Percentiles rank a stretch among this genome's conserved stretches.
These are phyloP conservation scores for Piper longum DNA, from an alignment of 164 flowering plant genomes.

Conservation along the genomic window DNA sequence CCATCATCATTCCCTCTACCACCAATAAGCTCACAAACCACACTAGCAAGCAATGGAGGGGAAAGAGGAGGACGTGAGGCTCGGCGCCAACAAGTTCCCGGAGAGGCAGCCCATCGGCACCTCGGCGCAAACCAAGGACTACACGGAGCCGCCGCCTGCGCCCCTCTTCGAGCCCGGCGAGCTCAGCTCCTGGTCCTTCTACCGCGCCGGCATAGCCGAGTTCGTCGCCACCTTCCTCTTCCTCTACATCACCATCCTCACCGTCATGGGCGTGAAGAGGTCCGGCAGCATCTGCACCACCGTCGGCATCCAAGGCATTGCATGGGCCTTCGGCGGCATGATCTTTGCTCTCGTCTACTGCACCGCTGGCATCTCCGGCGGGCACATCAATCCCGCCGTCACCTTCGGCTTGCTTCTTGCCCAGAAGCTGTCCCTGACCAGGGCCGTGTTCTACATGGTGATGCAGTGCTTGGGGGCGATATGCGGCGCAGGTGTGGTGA, in stretches of 20 bases:
- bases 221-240: constrained; percentile 73
- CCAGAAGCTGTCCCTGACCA: constrained; percentile 54
- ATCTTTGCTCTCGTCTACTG: constrained; percentile 82
- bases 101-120: constrained; percentile 31
- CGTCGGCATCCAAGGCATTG: constrained; percentile 56
- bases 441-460: constrained; percentile 68
- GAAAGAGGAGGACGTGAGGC: constrained; percentile 19
- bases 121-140: constrained; percentile 43
- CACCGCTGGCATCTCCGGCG: constrained; percentile 88
- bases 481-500: constrained; percentile 76
- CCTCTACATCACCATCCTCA: constrained; percentile 49
- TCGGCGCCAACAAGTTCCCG: constrained; percentile 20
- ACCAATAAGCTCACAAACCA: no score
- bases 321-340: constrained; percentile 61
- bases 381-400: constrained; percentile 81
- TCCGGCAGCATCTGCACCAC: constrained; percentile 28
- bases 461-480: constrained; percentile 86
- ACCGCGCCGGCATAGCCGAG: constrained; percentile 86
- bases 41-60: constrained; percentile 10
- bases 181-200: constrained; percentile 55
- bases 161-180: constrained; percentile 42
- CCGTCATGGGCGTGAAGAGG: constrained; percentile 56
- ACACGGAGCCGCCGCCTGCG: constrained; percentile 39
- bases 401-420: constrained; percentile 73
- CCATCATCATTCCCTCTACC: no score